A percentile compares a stretch with the other conserved stretches of the same genome.
Evolutionary conservation across 768 basidiomycete genomes (phyloP).

Genomic region (Suillus placidus): DNA sequence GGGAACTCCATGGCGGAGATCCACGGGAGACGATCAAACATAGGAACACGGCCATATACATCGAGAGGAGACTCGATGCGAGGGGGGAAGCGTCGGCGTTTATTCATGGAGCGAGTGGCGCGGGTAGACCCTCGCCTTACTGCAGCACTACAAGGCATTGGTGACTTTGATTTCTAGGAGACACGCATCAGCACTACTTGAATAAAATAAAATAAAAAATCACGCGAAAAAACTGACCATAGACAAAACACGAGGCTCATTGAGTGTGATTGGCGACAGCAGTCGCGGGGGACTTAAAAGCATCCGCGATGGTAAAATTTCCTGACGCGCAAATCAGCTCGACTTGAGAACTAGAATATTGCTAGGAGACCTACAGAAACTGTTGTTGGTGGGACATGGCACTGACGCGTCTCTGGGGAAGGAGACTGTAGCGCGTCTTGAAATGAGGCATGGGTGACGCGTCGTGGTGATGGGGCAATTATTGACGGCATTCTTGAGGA

Average conservation of each 20-base stretch:
- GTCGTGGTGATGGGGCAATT: conserved; percentile 43
- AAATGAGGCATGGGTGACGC: conserved; percentile 24
- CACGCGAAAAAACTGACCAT: conserved; percentile 19
- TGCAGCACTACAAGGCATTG: conserved; percentile 39
- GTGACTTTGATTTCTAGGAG: conserved; percentile 41
- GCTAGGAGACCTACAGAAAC: conserved; percentile 11
- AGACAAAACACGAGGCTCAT: conserved; percentile 28
- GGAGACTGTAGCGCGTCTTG: conserved; percentile 11
- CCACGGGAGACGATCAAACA: conserved; percentile 72
- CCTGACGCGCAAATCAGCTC: conserved; percentile 23
- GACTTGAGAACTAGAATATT: neutral
- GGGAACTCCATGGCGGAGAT: conserved; percentile 57
- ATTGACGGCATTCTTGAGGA: conserved; percentile 42
- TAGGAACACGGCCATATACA: conserved; percentile 32
- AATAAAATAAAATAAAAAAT: neutral
- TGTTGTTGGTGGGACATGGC: neutral
- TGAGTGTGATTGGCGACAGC: conserved; percentile 41
- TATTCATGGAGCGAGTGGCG: conserved; percentile 38
- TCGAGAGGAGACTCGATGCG: conserved; percentile 45
- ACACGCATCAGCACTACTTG: neutral
- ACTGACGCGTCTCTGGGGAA: neutral
- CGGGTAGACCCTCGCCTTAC: conserved; percentile 40
- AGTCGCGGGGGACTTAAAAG: conserved; percentile 37
- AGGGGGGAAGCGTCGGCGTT: conserved; percentile 45
- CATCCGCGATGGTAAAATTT: conserved; percentile 22